Base-by-base conservation (phyloP, 331 rosid genomes). In the Spiraea crenata region DNA sequence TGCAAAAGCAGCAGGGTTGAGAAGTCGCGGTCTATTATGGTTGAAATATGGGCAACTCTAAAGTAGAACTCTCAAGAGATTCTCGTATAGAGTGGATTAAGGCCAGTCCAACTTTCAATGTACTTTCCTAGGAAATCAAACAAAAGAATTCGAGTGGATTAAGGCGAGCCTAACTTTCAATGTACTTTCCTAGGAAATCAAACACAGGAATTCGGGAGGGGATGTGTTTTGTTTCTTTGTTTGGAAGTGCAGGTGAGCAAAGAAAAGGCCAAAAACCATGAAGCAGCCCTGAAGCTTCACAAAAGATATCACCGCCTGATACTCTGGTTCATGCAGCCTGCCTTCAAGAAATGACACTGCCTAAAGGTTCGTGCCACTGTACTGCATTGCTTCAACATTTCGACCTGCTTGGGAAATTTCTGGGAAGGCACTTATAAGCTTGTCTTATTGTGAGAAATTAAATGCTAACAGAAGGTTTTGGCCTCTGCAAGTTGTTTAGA, bases 201-300 rank as follows among this genome's bases (percentile, higher is more conserved):
- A 48, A 4, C 15, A 14, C 15, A 48, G n/a, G 54, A 14, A 42
- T 6, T 42, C 9, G 47, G 47, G 54, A 48, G 54, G 54, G 19
- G 54, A 15, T 45, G 54, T 12, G 54, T 13, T 19, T 4, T 19
- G 34, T 52, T 65, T 52, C 46, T 37, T 51, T 19, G 46, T 51
- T 38, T 39, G 72, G 37, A 51, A 37, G 7, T 39, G 38, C 9
- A 7, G 5, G 49, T 37, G 62, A 38, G 65, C 49, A 13, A 42
- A 56, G 65, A 56, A 70, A 45, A 15, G 17, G 57, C 45, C 74
- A 44, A 57, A 58, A 70, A n/a, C 57, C 37, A 1, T 58, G 83
- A 80, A 80, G 80, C 51, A 70, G 71, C 85, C 65, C 5, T 79
- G 95, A 89, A 89, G 83, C 82, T 89, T 85, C 93, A 17, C 69